Evolutionary conservation across 768 basidiomycete genomes (phyloP), one percentile per base, ranked within the genome.

Genomic region (Inosperma sp.): DNA sequence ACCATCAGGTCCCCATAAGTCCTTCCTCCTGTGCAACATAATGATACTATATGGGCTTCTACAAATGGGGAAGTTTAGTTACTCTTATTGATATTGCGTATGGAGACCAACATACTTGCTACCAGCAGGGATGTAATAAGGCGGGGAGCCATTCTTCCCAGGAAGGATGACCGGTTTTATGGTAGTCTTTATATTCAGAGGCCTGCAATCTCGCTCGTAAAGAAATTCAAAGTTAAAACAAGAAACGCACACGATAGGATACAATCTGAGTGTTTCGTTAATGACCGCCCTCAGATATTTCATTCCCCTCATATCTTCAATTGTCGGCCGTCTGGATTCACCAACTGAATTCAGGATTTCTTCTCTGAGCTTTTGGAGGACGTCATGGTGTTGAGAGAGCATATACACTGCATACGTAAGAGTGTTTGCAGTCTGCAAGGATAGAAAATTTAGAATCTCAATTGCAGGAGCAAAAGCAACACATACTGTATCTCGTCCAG

Each of bases 1-100:
- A 82, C 82, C 83, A 61, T 85, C 84, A 7, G 84, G 83, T 6
- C 84, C 84, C 84, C 84, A 88, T 2, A 83, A 74, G 48, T 83
- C 81, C 41, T 70, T 76, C 42, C 82, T 72, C 30, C 84, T 69
- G 30, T 87, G 84, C 82, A 85, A 84, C 54, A 80, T 56, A 51
- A 84, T 73, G 7, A 83, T 77, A 5, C 81, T 81, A 57, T 82
- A 85, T 0, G 68, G 53, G 4, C 71, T 61, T 44, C 76, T 79
- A 54, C 1, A 19, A 33, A 19, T 12, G 7, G 37, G 44, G n/a
- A 23, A 14, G 7, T 35, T 31, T 17, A 3, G 29, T 17, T 45
- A 9, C 25, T 14, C 10, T 22, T 2, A 23, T 8, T 7, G 16
- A 49, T 10, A 12, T 37, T 50, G 6, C 25, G 47, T n/a, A n/a